Percentiles rank a stretch among this genome's conserved stretches.
Conservation (phyloP, 805 yeast species). For the Candida endomychidarum region DNA sequence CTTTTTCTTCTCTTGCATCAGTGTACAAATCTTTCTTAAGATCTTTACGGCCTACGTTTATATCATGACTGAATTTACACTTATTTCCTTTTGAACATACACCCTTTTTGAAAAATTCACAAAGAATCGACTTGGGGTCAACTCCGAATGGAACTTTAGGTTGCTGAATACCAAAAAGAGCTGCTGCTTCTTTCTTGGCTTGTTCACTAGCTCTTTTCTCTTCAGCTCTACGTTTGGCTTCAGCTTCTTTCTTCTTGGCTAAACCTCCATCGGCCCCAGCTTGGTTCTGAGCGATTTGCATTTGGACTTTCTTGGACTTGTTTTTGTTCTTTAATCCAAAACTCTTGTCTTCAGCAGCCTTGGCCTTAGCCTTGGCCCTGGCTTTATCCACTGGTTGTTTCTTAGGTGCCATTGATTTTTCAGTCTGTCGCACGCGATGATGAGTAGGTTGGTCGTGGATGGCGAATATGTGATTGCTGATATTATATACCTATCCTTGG, state of each 20-base stretch:
- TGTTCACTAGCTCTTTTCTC: conserved; percentile 90
- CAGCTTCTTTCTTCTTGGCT: conserved; percentile 73
- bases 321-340: conserved; percentile 96
- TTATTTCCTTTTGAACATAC: conserved; percentile 83
- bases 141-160: conserved; percentile 96
- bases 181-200: conserved; percentile 85
- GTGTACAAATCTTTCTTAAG: conserved; percentile 90
- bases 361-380: conserved; percentile 63
- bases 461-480: too few relatives aligned
- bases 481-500: too few relatives aligned
- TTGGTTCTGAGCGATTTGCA: conserved; percentile 48
- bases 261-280: conserved; percentile 47
- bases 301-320: conserved; percentile 87
- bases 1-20: conserved; percentile 75
- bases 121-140: conserved; percentile 91
- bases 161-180: conserved; percentile 65
- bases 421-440: neutral
- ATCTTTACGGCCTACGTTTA: conserved; percentile 80
- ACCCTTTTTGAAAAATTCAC: conserved; percentile 81
- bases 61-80: conserved; percentile 93
- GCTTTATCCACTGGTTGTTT: conserved; percentile 59
- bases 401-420: conserved; percentile 81
- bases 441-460: too few relatives aligned
- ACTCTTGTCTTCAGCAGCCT: conserved; percentile 78
- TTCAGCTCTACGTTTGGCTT: conserved; percentile 60